Percentiles rank a stretch among this genome's conserved stretches.
Evolutionary conservation across 495 filamentous ascomycete species (phyloP).

Genomic region (Podospora sp.): DNA sequence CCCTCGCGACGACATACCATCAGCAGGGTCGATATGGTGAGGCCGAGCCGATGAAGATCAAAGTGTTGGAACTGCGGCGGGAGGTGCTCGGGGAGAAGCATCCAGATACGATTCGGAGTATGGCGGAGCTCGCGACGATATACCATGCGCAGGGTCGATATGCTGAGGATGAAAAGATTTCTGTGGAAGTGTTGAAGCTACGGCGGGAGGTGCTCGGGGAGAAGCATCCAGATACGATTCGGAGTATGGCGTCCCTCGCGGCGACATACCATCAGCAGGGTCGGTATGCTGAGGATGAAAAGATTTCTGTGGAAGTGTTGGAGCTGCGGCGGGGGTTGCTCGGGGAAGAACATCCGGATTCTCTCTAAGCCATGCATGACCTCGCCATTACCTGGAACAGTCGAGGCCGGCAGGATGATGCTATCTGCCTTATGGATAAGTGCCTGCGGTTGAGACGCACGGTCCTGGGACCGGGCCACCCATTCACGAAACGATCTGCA

Average conservation of each 20-base stretch:
- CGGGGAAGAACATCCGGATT: no score
- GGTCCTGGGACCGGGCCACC: no score
- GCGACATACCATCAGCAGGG: constrained; percentile 11
- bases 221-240: constrained; percentile 9
- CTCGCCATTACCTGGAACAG: no score
- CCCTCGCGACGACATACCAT: constrained; percentile 11
- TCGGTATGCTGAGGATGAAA: neutral
- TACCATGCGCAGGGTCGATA: constrained; percentile 6
- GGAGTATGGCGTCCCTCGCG: constrained; percentile 12
- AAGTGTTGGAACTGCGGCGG: constrained; percentile 6
- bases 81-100: no score
- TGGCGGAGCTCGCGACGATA: constrained; percentile 8
- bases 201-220: constrained; percentile 10
- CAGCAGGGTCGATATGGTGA: neutral
- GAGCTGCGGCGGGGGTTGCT: neutral
- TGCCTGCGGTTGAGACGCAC: no score
- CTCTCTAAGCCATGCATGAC: no score
- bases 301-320: constrained; percentile 3
- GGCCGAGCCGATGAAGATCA: neutral
- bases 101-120: constrained; percentile 3
- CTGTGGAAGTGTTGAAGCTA: constrained; percentile 3
- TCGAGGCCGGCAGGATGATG: no score
- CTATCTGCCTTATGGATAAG: no score
- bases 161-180: neutral
- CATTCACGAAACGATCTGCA: no score